Conservation (phyloP, 495 filamentous ascomycete species). For the Neurospora sp. region DNA sequence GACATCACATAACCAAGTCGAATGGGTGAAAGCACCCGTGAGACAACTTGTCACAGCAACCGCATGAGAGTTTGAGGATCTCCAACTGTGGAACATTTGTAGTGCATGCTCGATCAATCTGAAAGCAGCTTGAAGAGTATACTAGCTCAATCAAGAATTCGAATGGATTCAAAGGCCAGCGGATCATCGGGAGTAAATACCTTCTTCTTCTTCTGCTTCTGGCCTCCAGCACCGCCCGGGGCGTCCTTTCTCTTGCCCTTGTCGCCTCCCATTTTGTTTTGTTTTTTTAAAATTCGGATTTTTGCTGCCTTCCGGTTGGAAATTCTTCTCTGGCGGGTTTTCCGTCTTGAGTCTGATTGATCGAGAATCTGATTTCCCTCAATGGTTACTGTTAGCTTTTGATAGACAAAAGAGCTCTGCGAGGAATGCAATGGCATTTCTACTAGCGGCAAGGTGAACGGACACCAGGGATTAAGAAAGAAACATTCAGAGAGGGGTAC, state of each 20-base stretch:
- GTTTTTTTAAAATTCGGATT: background rate
- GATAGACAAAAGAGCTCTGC: background rate
- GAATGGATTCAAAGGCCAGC: background rate
- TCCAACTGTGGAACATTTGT: background rate
- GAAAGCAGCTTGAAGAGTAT: background rate
- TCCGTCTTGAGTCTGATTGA: no score
- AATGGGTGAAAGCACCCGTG: background rate
- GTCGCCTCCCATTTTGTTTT: constrained; percentile 8
- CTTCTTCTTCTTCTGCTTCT: constrained; percentile 24
- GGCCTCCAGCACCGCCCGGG: constrained; percentile 6
- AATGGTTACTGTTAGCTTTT: background rate
- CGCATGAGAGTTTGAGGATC: background rate
- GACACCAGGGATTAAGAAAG: background rate
- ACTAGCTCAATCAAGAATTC: background rate
- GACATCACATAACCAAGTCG: background rate
- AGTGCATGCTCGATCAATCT: background rate
- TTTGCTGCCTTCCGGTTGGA: background rate
- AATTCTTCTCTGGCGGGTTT: background rate
- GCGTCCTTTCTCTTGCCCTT: constrained; percentile 20
- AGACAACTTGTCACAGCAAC: background rate
- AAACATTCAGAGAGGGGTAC: background rate
- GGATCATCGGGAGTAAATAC: constrained; percentile 2
- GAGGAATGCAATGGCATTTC: background rate
- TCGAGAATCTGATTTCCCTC: background rate
- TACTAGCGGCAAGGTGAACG: background rate